Evolutionary conservation across 140 eudicot species (phyloP).

Genomic region (Bidens hawaiensis): DNA sequence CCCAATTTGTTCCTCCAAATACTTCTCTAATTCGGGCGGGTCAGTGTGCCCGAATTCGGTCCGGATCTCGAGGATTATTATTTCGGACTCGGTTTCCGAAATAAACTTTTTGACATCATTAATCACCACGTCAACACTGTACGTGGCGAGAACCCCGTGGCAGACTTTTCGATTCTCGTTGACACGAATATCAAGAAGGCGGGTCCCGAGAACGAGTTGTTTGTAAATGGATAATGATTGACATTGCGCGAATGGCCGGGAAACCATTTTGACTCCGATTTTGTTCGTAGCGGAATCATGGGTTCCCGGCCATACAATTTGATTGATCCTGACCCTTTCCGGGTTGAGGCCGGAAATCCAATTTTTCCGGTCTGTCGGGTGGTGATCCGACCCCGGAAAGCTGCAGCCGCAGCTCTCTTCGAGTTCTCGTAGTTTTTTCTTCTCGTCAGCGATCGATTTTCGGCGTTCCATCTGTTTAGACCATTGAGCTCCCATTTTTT

Average conservation of each 20-base stretch:
- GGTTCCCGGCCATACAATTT: constrained; percentile 96
- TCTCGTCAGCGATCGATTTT: constrained; percentile 49
- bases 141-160: constrained; percentile 72
- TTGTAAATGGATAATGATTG: constrained; percentile 74
- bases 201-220: constrained; percentile 74
- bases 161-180: constrained; percentile 79
- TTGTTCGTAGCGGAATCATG: constrained; percentile 91
- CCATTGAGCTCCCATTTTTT: constrained; percentile 69
- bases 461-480: constrained; percentile 64
- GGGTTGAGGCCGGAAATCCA: constrained; percentile 78
- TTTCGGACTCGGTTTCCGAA: constrained; percentile 73
- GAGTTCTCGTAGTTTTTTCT: constrained; percentile 48
- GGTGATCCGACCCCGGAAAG: constrained; percentile 69
- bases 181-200: constrained; percentile 77
- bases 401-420: constrained; percentile 45
- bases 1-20: constrained; percentile 66
- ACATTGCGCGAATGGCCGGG: constrained; percentile 90
- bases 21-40: constrained; percentile 88
- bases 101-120: constrained; percentile 66
- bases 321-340: constrained; percentile 46
- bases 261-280: constrained; percentile 63
- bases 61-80: constrained; percentile 81
- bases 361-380: constrained; percentile 66
- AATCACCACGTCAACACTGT: constrained; percentile 65
- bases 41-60: constrained; percentile 86